Evolutionary conservation across 2,329 filamentous ascomycete genomes (phyloP), one percentile per base, ranked within the genome.

Genomic region (Anthostomella pinea): DNA sequence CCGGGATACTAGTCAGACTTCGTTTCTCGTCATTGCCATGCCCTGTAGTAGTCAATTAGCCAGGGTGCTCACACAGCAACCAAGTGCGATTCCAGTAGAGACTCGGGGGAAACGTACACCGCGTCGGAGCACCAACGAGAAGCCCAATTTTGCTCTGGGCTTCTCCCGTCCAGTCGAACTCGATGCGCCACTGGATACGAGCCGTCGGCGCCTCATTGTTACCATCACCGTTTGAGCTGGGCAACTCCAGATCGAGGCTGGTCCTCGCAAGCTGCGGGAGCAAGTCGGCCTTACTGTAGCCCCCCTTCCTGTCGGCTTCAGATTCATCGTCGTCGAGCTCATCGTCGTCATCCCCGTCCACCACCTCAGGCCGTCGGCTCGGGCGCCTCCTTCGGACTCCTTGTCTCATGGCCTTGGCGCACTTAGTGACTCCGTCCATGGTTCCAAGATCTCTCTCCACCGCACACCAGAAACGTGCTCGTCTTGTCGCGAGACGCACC

Each of bases 161-260:
- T 53, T 87, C 83, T 5, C 83, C 83, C 0, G 81, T 82, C 83
- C 82, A 87, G 57, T 87, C 83, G 51, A 87, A 85, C 2, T 62
- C 60, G 27, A 85, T 79, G 30, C 60, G 66, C 83, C 83, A 87
- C 38, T 71, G 66, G 2, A 87, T 62, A 17, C 77, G 70, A 4
- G 81, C 37, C 8, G 66, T 57, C 2, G 72, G 65, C 8, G 63
- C 42, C 1, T 57, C 54, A 1, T 64, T 56, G 31, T 60, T 36
- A 63, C 48, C 45, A 33, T 52, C 34, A 49, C 48, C 55, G 1
- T 64, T 56, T 33, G 53, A 52, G 4, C 24, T 35, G 11, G 70
- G 53, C 5, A 74, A 45, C 0, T 65, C 59, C 1, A 79, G 43
- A 21, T 74, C 68, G 10, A 71, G 64, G 17, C 61, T 60, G n/a